These are phyloP conservation scores for Colletotrichum sp. DNA, from an alignment of 2,329 filamentous ascomycete genomes.

Conservation along the genomic window DNA sequence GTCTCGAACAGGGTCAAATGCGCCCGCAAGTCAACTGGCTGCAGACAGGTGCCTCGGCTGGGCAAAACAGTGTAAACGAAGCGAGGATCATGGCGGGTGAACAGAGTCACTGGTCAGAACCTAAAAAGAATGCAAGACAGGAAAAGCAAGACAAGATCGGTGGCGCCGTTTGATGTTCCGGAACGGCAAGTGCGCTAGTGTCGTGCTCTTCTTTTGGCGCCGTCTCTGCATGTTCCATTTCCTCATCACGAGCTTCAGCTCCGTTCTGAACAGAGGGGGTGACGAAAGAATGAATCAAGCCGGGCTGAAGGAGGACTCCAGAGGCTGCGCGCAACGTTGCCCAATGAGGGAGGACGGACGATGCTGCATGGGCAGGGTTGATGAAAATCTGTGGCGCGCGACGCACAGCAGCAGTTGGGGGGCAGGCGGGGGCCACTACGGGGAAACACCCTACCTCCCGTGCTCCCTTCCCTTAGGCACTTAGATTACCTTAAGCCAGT, in stretches of 20 bases:
- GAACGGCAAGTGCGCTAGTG: not conserved
- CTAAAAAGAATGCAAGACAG: not conserved
- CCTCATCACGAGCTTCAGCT: not conserved
- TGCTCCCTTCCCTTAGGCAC: not conserved
- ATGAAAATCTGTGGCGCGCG: not conserved
- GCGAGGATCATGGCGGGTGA: not conserved
- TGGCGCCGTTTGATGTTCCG: slow-evolving; percentile 4
- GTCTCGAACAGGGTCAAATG: not conserved
- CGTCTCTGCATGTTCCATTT: not conserved
- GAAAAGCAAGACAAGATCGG: not conserved
- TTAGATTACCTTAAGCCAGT: not conserved
- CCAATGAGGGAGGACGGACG: not conserved
- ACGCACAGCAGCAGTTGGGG: not conserved
- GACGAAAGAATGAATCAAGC: not conserved
- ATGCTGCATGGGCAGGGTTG: not conserved
- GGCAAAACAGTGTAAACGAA: not conserved
- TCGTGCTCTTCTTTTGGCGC: not conserved
- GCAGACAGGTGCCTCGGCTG: not conserved
- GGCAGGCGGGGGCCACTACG: not conserved
- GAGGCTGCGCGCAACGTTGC: not conserved
- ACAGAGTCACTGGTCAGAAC: not conserved
- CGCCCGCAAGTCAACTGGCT: not conserved
- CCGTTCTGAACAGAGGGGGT: not conserved
- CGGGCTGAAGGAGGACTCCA: not conserved
- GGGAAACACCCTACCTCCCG: not conserved